Evolutionary conservation across 2,329 filamentous ascomycete genomes (phyloP), one percentile per base, ranked within the genome.

Genomic region (Colletotrichum magnum): DNA sequence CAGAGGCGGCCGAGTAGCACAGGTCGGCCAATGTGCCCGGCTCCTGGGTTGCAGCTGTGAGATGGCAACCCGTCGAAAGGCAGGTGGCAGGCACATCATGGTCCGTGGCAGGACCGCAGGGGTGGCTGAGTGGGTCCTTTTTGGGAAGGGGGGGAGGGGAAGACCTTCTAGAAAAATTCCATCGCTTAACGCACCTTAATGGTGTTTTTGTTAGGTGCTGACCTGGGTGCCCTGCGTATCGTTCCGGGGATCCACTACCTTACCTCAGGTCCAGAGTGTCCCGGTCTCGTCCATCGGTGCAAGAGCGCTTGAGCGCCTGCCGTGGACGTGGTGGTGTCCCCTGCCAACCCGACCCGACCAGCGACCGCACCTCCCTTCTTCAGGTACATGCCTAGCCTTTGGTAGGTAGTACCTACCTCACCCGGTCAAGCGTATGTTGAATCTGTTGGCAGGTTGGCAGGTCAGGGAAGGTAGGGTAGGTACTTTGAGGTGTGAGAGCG

Each of bases 121-220:
- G 32, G 32, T 36, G 32, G 32, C 32, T 36, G 32, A 36, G 32
- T 36, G 32, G 32, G 32, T 10, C 7, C 10, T 36, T 36, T 26
- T 13, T 50, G 39, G 51, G 9, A 24, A 24, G 21, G 16, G 18
- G 51, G 56, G 47, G 32, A 9, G 10, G 9, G 12, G 13, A 15
- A 5, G 43, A 26, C 62, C 62, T 69, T 67, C 67, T 67, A 61
- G 67, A 69, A 69, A 52, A 56, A 36, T 69, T 69, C 67, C 12
- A 61, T 61, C 62, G 63, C 67, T 67, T 53, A 57, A 54, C 59
- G 50, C 59, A 62, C 58, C 58, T 52, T 61, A 61, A 61, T 36
- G 43, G 36, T 36, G 10, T 28, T 32, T 24, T 28, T 51, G 21
- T 43, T 43, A 36, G 48, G 54, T 45, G 47, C 39, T 59, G 54